A percentile compares a stretch with the other conserved stretches of the same genome.
These are phyloP conservation scores for Nothophoma quercina DNA, from an alignment of 2,329 filamentous ascomycete species.

Conservation along the genomic window DNA sequence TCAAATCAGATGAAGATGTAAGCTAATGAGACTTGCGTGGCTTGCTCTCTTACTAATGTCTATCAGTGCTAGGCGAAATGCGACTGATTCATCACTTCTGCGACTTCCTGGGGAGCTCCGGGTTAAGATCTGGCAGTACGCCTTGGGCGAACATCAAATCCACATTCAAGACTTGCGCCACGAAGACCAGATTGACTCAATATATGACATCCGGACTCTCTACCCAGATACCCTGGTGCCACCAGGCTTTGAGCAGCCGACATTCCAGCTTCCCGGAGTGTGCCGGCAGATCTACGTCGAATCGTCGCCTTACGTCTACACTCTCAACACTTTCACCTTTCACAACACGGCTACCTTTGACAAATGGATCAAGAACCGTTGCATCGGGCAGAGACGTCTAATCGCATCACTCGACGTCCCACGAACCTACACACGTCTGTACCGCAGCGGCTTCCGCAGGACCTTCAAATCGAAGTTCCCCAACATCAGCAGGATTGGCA, in stretches of 20 bases:
- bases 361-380: constrained; percentile 18
- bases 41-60: no score
- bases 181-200: neutral
- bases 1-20: constrained; percentile 14
- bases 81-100: constrained; percentile 20
- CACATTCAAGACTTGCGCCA: neutral
- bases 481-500: constrained; percentile 13
- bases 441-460: constrained; percentile 15
- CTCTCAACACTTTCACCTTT: constrained; percentile 9
- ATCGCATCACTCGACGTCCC: constrained; percentile 22
- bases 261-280: constrained; percentile 9
- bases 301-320: constrained; percentile 6
- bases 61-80: constrained; percentile 17
- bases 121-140: constrained; percentile 22
- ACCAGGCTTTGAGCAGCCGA: neutral
- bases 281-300: constrained; percentile 23
- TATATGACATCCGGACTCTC: neutral
- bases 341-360: constrained; percentile 3
- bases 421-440: constrained; percentile 11
- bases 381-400: constrained; percentile 12
- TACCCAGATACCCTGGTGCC: neutral
- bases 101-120: constrained; percentile 23
- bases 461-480: constrained; percentile 18
- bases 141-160: constrained; percentile 14
- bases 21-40: no score